Conservation (phyloP, 192 early-diverging fungal species). For the Linnemannia elongata region DNA sequence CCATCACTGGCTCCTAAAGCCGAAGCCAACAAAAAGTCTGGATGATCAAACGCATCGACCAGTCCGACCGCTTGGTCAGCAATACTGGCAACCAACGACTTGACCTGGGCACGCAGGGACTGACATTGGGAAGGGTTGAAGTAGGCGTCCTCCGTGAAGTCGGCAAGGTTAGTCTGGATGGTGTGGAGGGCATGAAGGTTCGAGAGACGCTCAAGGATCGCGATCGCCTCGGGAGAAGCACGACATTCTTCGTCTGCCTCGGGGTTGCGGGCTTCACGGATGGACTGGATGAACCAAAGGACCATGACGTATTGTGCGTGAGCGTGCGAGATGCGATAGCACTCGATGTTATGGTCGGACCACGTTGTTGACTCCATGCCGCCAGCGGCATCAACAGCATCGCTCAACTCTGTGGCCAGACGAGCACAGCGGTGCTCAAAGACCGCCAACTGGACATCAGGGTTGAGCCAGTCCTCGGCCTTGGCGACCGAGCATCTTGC, state of each 20-base stretch:
- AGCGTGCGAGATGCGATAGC: constrained; percentile 62
- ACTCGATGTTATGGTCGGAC: constrained; percentile 61
- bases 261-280: constrained; percentile 37
- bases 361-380: constrained; percentile 40
- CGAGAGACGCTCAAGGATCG: constrained; percentile 40
- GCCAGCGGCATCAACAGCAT: constrained; percentile 45
- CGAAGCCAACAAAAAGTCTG: constrained; percentile 81
- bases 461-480: constrained; percentile 57
- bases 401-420: constrained; percentile 57
- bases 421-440: constrained; percentile 67
- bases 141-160: constrained; percentile 56
- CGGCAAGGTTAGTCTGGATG: constrained; percentile 53
- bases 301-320: constrained; percentile 68
- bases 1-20: constrained; percentile 84
- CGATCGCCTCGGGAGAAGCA: constrained; percentile 24
- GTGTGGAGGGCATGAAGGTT: constrained; percentile 54
- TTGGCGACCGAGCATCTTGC: constrained; percentile 32
- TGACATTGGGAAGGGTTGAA: constrained; percentile 33
- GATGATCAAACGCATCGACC: constrained; percentile 83
- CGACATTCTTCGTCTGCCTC: constrained; percentile 24
- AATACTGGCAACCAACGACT: constrained; percentile 60
- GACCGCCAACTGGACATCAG: constrained; percentile 55
- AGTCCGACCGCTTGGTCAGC: constrained; percentile 82
- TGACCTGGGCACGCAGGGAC: constrained; percentile 45
- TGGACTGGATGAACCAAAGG: constrained; percentile 62